phyloP scores from a whole-genome alignment of 768 basidiomycete genomes.

The Mrakia frigida region DNA sequence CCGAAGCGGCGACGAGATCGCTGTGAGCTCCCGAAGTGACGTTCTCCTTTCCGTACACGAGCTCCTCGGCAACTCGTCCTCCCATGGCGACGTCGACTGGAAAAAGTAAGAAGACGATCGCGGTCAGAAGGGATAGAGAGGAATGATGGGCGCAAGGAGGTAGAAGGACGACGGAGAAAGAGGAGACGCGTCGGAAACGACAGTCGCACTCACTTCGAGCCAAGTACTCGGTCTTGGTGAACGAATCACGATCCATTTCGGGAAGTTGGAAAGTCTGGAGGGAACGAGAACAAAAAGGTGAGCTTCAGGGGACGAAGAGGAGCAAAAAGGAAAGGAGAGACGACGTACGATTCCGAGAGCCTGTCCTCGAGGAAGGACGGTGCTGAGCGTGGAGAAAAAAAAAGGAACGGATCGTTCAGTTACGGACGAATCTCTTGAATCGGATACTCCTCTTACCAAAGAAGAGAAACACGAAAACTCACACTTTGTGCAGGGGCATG shows the following conservation, averaged over 20 bases:
- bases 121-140: background rate
- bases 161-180: no score
- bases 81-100: slow-evolving; percentile 86
- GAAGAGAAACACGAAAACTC: slow-evolving; percentile 13
- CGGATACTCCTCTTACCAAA: no score
- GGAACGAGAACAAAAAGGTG: background rate
- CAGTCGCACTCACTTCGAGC: slow-evolving; percentile 47
- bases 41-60: slow-evolving; percentile 82
- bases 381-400: slow-evolving; percentile 42
- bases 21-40: slow-evolving; percentile 45
- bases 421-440: no score
- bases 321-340: background rate
- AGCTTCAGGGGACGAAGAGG: background rate
- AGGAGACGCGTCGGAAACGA: no score
- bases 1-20: slow-evolving; percentile 24
- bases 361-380: slow-evolving; percentile 87
- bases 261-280: slow-evolving; percentile 64
- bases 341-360: slow-evolving; percentile 61
- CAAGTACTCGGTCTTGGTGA: slow-evolving; percentile 67
- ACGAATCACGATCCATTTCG: slow-evolving; percentile 66
- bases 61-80: slow-evolving; percentile 89
- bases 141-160: background rate
- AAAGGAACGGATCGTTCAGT: background rate
- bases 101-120: background rate
- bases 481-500: slow-evolving; percentile 92